These are phyloP conservation scores for Pistacia integerrima DNA, from an alignment of 345 rosid species.

Conservation along the genomic window DNA sequence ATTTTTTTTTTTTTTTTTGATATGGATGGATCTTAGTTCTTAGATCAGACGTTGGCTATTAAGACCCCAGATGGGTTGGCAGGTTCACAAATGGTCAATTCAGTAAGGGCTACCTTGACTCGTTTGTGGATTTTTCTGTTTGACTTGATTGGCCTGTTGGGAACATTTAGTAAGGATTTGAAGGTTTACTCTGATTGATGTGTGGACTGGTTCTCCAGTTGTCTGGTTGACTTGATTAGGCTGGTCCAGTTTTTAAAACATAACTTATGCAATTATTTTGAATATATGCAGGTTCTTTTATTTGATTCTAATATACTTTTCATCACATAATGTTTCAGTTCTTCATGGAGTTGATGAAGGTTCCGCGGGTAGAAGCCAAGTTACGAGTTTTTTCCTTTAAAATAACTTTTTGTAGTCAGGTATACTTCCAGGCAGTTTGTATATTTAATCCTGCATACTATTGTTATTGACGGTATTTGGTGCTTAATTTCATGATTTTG, in stretches of 20 bases:
- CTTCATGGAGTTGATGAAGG: conserved; percentile 93
- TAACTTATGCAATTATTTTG: conserved; percentile 9
- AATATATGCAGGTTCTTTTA: conserved; percentile 14
- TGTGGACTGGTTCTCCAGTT: background rate
- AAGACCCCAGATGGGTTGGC: background rate
- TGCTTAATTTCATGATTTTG: conserved; percentile 16
- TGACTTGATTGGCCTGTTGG: background rate
- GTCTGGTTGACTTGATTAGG: conserved; percentile 3
- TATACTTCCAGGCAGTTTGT: conserved; percentile 25
- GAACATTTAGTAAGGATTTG: no score
- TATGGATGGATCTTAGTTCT: background rate
- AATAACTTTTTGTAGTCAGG: conserved; percentile 91
- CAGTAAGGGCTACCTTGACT: background rate
- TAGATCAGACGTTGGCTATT: background rate
- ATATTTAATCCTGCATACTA: conserved; percentile 10
- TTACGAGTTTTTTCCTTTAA: conserved; percentile 93
- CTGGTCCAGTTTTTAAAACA: background rate
- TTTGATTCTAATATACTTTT: conserved; percentile 30
- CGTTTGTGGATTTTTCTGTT: background rate
- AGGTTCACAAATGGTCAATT: background rate
- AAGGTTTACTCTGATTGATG: no score
- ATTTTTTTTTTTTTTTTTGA: background rate
- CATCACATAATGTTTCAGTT: conserved; percentile 54
- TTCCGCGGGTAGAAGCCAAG: conserved; percentile 95
- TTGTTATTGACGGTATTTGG: conserved; percentile 12